A percentile compares a stretch with the other conserved stretches of the same genome.
Evolutionary conservation across 306 rosid species (phyloP).

Genomic region (Cotoneaster glaucophyllus): DNA sequence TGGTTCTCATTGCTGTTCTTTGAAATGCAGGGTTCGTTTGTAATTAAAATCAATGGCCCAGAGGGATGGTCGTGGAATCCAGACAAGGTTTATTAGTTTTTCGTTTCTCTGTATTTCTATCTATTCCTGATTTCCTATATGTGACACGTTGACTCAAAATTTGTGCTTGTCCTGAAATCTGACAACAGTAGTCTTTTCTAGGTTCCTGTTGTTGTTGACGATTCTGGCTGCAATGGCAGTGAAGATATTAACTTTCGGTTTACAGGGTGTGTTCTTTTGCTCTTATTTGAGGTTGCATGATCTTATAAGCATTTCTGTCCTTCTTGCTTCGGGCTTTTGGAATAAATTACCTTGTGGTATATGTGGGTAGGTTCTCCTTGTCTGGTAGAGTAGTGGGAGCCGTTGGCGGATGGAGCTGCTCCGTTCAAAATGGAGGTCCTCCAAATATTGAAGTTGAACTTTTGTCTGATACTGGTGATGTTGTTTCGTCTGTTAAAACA

Average conservation of each 20-base stretch:
- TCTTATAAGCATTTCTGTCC: conserved; percentile 9
- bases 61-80: conserved; percentile 97
- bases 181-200: conserved; percentile 15
- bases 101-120: background rate
- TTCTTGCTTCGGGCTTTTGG: conserved; percentile 8
- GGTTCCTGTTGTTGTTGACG: conserved; percentile 85
- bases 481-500: conserved; percentile 65
- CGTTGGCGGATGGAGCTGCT: conserved; percentile 80
- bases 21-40: conserved; percentile 73
- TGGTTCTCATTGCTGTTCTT: conserved; percentile 25
- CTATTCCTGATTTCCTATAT: background rate
- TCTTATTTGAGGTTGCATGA: background rate
- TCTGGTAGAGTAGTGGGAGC: conserved; percentile 92
- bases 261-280: conserved; percentile 61
- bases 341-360: conserved; percentile 15
- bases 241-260: conserved; percentile 89
- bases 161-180: conserved; percentile 10
- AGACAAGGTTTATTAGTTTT: conserved; percentile 52
- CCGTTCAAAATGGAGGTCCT: conserved; percentile 72
- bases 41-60: conserved; percentile 77
- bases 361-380: conserved; percentile 61
- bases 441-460: conserved; percentile 75
- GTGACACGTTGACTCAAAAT: conserved; percentile 6
- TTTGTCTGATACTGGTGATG: conserved; percentile 54
- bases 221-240: conserved; percentile 80